A percentile compares a stretch with the other conserved stretches of the same genome.
These are phyloP conservation scores for Carex myosuroides DNA, from an alignment of 176 grass and related monocot species.

Conservation along the genomic window DNA sequence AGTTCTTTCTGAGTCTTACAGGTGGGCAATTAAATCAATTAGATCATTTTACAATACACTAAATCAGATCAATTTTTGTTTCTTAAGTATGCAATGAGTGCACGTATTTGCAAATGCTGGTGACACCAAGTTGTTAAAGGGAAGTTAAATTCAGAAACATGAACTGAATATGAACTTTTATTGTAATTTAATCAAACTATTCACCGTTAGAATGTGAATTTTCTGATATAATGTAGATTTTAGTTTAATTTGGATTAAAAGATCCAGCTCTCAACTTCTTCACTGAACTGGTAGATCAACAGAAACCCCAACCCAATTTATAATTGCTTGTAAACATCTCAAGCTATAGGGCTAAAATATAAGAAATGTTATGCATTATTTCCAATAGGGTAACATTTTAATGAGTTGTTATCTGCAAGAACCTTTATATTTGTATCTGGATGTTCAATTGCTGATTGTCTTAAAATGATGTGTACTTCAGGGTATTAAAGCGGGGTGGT, in stretches of 20 bases:
- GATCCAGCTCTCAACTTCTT: background rate
- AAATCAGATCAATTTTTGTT: background rate
- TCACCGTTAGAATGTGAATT: background rate
- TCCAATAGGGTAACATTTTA: background rate
- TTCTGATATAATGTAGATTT: background rate
- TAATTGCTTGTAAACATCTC: background rate
- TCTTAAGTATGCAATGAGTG: background rate
- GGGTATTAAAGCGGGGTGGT: conserved; percentile 78
- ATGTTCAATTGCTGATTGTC: background rate
- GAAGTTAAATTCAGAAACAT: background rate
- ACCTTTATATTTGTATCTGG: background rate
- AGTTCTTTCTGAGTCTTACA: conserved; percentile 72
- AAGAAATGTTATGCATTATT: background rate
- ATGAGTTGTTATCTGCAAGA: background rate
- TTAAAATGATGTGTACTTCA: conserved; percentile 29
- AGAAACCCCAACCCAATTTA: background rate
- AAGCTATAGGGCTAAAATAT: background rate
- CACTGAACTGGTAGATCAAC: background rate
- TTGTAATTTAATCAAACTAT: background rate
- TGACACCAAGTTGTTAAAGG: background rate
- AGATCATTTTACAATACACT: background rate
- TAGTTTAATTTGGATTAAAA: background rate
- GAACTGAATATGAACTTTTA: background rate
- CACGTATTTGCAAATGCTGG: background rate
- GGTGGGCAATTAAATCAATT: conserved; percentile 27